Conservation (phyloP, 768 basidiomycete species). For the Cytidiella melzeri region DNA sequence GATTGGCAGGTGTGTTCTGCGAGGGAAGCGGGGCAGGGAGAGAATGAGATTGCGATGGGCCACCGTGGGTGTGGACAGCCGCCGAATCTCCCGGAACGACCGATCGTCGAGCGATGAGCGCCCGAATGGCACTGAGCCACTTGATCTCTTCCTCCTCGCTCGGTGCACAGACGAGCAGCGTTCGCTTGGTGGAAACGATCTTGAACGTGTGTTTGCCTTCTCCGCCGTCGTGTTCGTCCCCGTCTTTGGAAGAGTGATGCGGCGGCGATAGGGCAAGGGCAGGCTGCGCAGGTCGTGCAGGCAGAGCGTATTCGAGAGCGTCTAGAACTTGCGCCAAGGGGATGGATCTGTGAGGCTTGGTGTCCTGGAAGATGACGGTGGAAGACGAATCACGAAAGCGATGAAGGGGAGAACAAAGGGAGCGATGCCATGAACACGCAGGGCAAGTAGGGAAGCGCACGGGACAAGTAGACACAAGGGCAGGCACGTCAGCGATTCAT, state of each 20-base stretch:
- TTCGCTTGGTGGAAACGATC: constrained; percentile 91
- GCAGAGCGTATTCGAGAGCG: constrained; percentile 81
- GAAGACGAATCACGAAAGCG: constrained; percentile 1
- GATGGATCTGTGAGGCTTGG: constrained; percentile 82
- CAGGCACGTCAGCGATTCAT: constrained; percentile 6
- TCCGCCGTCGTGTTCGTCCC: constrained; percentile 39
- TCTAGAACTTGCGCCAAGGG: constrained; percentile 83
- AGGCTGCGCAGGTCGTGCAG: constrained; percentile 34
- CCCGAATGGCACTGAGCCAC: constrained; percentile 93
- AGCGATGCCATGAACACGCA: no score
- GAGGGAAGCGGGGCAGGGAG: no score
- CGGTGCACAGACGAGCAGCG: constrained; percentile 85
- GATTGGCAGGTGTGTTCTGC: background rate
- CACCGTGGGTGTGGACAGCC: constrained; percentile 8
- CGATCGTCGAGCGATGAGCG: constrained; percentile 72
- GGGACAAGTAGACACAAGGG: background rate
- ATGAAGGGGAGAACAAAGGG: no score
- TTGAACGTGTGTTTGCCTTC: constrained; percentile 74
- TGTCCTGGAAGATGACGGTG: constrained; percentile 53
- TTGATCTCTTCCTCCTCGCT: constrained; percentile 97
- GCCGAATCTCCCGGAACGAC: constrained; percentile 27
- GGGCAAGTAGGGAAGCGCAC: background rate
- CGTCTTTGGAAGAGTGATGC: constrained; percentile 11
- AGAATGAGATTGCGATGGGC: constrained; percentile 1
- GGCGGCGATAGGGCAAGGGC: constrained; percentile 17